A percentile compares a stretch with the other conserved stretches of the same genome.
Conservation (phyloP, 2,329 filamentous ascomycete genomes). For the Botryotinia globosa region DNA sequence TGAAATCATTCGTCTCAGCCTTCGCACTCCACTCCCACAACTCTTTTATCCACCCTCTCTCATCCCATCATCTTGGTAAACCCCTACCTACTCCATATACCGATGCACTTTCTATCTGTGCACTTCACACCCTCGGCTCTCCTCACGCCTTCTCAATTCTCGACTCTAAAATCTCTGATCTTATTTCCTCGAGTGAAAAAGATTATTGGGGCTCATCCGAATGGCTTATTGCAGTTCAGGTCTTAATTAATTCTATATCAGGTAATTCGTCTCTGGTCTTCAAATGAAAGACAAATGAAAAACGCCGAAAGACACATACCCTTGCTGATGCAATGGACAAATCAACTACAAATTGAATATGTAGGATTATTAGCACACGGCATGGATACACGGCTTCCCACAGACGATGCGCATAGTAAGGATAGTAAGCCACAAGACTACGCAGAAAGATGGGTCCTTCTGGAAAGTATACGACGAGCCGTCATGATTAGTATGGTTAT, state of each 20-base stretch:
- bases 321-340: slow-evolving; percentile 33
- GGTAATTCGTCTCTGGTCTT: slow-evolving; percentile 36
- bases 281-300: slow-evolving; percentile 30
- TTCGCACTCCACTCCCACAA: slow-evolving; percentile 24
- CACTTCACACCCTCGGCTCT: slow-evolving; percentile 25
- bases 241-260: slow-evolving; percentile 35
- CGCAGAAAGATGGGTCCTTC: slow-evolving; percentile 35
- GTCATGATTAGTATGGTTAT: slow-evolving; percentile 29
- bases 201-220: slow-evolving; percentile 16
- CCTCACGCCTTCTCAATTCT: slow-evolving; percentile 24
- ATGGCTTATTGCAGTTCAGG: slow-evolving; percentile 28
- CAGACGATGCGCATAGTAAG: neutral
- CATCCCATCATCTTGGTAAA: slow-evolving; percentile 13
- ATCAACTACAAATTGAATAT: slow-evolving; percentile 23
- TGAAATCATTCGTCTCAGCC: slow-evolving; percentile 21
- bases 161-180: slow-evolving; percentile 21
- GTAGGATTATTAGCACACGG: neutral
- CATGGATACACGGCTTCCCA: neutral
- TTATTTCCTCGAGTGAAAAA: slow-evolving; percentile 19
- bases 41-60: slow-evolving; percentile 28
- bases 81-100: slow-evolving; percentile 24
- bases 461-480: slow-evolving; percentile 39
- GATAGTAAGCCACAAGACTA: neutral
- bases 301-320: slow-evolving; percentile 33
- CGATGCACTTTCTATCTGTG: slow-evolving; percentile 25